Percentiles rank a stretch among this genome's conserved stretches.
Conservation (phyloP, 345 rosid genomes). For the Raphanus raphanistrum region DNA sequence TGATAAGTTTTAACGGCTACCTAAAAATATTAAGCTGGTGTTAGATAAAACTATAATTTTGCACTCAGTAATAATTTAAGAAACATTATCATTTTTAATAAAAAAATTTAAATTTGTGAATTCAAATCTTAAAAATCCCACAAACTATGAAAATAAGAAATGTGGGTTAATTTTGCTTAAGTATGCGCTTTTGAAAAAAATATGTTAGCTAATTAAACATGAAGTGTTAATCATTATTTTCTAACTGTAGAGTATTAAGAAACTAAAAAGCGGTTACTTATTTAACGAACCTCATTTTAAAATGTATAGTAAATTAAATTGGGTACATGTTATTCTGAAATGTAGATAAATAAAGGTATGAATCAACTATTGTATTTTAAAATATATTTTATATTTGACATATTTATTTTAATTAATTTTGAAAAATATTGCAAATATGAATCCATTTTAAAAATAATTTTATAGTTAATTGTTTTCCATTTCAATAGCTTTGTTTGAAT, state of each 20-base stretch:
- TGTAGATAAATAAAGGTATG: neutral
- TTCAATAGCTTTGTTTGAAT: neutral
- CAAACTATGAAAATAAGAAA: neutral
- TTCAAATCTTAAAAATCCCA: neutral
- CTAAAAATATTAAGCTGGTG: neutral
- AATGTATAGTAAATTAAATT: no score
- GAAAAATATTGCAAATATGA: no score
- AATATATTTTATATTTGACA: no score
- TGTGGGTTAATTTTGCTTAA: no score
- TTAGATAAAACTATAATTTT: no score
- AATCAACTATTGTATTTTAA: no score
- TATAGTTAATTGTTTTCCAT: no score
- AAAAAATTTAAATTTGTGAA: no score
- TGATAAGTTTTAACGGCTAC: no score
- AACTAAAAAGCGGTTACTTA: neutral
- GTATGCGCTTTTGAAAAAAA: neutral
- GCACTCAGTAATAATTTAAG: neutral
- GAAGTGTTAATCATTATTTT: neutral
- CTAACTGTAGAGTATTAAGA: neutral
- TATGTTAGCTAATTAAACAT: neutral
- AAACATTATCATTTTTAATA: no score
- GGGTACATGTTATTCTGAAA: neutral
- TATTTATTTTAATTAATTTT: no score
- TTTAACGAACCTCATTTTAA: neutral
- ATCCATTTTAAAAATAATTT: no score